These are phyloP conservation scores for Microcera coccophila DNA, from an alignment of 2,329 filamentous ascomycete species.

Conservation along the genomic window DNA sequence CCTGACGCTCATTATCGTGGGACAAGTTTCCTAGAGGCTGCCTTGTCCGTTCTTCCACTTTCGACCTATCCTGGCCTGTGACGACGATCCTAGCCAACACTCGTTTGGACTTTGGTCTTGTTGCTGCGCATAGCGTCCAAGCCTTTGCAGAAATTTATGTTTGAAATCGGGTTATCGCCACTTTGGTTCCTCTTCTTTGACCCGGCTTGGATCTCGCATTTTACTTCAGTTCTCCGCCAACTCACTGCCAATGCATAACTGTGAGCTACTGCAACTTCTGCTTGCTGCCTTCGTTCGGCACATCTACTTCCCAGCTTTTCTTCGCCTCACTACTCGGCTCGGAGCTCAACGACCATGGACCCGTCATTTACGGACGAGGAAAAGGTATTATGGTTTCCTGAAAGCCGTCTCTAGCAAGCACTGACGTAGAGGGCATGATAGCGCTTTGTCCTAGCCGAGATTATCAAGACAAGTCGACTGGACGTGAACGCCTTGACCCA, in stretches of 20 bases:
- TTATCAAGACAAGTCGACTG: slow-evolving; percentile 53
- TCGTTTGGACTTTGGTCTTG: slow-evolving; percentile 5
- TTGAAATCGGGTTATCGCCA: slow-evolving; percentile 2
- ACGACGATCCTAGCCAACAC: slow-evolving; percentile 8
- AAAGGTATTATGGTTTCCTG: slow-evolving; percentile 40
- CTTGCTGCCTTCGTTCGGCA: slow-evolving; percentile 7
- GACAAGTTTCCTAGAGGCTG: slow-evolving; percentile 7
- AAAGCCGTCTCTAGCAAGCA: neutral
- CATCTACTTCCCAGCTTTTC: slow-evolving; percentile 1
- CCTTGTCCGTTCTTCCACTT: slow-evolving; percentile 7
- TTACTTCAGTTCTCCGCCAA: slow-evolving; percentile 9
- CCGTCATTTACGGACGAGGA: slow-evolving; percentile 45
- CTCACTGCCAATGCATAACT: slow-evolving; percentile 13
- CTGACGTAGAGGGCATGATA: slow-evolving; percentile 26
- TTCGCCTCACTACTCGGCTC: slow-evolving; percentile 6
- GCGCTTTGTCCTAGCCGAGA: slow-evolving; percentile 56
- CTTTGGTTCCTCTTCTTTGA: slow-evolving; percentile 7
- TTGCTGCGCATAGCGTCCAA: slow-evolving; percentile 8
- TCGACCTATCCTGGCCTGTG: slow-evolving; percentile 5
- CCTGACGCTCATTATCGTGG: slow-evolving; percentile 6
- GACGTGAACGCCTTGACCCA: slow-evolving; percentile 43
- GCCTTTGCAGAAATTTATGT: slow-evolving; percentile 1
- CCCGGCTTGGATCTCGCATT: slow-evolving; percentile 11
- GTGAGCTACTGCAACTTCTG: slow-evolving; percentile 8
- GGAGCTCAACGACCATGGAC: slow-evolving; percentile 17